phyloP scores from a whole-genome alignment of 2,329 filamentous ascomycete genomes.

The Xylaria sp. region DNA sequence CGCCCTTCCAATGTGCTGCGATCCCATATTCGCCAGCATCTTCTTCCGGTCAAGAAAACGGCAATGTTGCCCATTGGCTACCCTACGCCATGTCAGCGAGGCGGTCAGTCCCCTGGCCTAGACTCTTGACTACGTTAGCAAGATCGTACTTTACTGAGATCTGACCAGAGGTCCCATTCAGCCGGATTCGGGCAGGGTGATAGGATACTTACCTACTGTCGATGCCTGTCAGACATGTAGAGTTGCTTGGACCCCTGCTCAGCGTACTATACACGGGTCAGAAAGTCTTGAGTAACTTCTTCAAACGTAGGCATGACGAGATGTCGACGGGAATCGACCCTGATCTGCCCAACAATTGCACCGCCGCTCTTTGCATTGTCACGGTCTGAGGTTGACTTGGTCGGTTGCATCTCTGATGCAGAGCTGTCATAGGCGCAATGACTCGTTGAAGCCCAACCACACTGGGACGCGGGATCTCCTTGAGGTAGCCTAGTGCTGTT shows the following conservation, averaged over 20 bases:
- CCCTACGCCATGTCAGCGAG: background rate
- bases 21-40: background rate
- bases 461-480: background rate
- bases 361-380: background rate
- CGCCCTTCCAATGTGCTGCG: background rate
- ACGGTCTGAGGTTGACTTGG: background rate
- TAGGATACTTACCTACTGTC: background rate
- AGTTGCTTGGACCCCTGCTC: background rate
- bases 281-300: background rate
- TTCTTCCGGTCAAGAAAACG: background rate
- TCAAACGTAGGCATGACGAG: background rate
- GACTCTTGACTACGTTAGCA: background rate
- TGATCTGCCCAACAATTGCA: background rate
- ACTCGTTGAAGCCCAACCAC: slow-evolving; percentile 3
- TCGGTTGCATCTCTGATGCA: background rate
- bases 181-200: background rate
- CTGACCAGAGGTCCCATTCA: background rate
- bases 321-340: background rate
- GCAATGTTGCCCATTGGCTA: background rate
- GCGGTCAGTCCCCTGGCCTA: background rate
- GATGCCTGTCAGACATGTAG: background rate
- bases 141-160: background rate
- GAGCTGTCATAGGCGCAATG: background rate
- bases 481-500: background rate
- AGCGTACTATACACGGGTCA: background rate